These are phyloP conservation scores for Candida manassasensis DNA, from an alignment of 805 yeast species.

Conservation along the genomic window DNA sequence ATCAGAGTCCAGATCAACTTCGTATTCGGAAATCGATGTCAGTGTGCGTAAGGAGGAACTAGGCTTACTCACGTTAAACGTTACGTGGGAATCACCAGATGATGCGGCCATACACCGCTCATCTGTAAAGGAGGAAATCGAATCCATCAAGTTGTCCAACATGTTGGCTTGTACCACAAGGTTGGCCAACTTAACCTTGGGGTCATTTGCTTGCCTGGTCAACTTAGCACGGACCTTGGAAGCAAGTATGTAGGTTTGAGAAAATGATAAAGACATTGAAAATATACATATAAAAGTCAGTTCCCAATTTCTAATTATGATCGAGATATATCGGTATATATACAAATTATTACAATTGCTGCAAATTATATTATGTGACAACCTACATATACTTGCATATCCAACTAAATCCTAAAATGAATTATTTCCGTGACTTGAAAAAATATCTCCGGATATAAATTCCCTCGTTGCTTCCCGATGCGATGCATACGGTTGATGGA, in stretches of 20 bases:
- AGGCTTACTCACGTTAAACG: constrained; percentile 13
- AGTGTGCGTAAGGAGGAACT: constrained; percentile 13
- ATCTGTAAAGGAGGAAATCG: constrained; percentile 26
- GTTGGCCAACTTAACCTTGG: constrained; percentile 52
- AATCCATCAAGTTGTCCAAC: constrained; percentile 61
- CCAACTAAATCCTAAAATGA: not conserved
- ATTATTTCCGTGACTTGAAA: not conserved
- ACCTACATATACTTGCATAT: not conserved
- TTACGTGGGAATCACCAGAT: constrained; percentile 10
- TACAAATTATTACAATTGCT: not conserved
- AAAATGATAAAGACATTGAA: constrained; percentile 19
- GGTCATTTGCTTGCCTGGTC: constrained; percentile 55
- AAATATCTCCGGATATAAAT: not conserved
- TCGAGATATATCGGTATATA: too few relatives aligned
- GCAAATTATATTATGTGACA: not conserved
- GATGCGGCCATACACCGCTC: constrained; percentile 18
- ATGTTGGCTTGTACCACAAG: constrained; percentile 69
- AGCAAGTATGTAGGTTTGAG: constrained; percentile 58
- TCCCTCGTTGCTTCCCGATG: too few relatives aligned
- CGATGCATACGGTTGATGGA: too few relatives aligned
- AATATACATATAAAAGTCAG: not conserved
- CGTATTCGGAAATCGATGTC: constrained; percentile 36
- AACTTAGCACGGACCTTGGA: constrained; percentile 60
- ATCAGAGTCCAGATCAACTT: constrained; percentile 24
- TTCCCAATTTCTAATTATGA: not conserved